Evolutionary conservation across 163 green algal genomes (phyloP).

Genomic region (Smithsoniella earleae): DNA sequence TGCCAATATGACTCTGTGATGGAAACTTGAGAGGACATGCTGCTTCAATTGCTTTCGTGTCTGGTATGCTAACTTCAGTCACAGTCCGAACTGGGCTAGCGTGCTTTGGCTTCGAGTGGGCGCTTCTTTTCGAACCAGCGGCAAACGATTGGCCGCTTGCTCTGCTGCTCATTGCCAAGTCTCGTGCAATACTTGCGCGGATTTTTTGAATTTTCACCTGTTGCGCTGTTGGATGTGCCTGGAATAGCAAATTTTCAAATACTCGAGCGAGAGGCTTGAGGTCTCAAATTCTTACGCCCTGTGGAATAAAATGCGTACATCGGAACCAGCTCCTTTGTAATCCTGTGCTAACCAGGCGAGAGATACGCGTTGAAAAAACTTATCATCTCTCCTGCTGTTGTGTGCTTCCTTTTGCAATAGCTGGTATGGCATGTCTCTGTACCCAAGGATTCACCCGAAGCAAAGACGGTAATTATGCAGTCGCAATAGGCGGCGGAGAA

Average conservation of each 20-base stretch:
- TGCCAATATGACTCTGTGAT: too few relatives aligned
- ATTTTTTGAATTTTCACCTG: not conserved
- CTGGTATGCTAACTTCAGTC: not conserved
- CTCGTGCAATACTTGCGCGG: constrained; percentile 4
- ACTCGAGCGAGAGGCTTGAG: too few relatives aligned
- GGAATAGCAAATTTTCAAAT: not conserved
- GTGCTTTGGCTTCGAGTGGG: not conserved
- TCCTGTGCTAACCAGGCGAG: not conserved
- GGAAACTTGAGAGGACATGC: too few relatives aligned
- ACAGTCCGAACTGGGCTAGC: not conserved
- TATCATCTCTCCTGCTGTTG: not conserved
- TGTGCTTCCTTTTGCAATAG: too few relatives aligned
- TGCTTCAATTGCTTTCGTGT: not conserved
- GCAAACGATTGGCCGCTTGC: not conserved
- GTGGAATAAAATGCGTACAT: not conserved
- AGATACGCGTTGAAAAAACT: not conserved
- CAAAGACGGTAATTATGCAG: too few relatives aligned
- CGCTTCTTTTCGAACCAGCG: too few relatives aligned
- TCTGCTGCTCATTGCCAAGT: not conserved
- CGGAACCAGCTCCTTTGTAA: not conserved
- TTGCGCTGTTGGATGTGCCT: not conserved
- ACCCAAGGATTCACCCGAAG: too few relatives aligned
- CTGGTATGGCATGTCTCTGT: too few relatives aligned
- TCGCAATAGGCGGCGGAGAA: too few relatives aligned
- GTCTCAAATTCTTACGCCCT: not conserved